Conservation (phyloP, 78 protist species). For the Chrysochromulina parva region DNA sequence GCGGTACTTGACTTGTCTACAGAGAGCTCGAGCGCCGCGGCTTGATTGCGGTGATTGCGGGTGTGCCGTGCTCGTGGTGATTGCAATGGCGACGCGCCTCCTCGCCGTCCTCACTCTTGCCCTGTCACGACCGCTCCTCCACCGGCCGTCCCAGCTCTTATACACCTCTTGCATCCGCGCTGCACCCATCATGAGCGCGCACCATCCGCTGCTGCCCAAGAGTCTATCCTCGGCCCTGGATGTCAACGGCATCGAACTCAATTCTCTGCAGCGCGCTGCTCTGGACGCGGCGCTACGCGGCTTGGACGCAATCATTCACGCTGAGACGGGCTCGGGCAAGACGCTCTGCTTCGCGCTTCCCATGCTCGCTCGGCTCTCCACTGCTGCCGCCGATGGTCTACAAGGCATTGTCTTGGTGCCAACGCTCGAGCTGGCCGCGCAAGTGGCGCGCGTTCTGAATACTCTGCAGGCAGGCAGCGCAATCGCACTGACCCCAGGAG, state of each 20-base stretch:
- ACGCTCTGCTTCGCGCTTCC: conserved; percentile 3
- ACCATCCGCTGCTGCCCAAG: no score
- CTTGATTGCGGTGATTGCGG: no score
- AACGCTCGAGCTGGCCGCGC: not conserved
- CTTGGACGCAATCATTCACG: not conserved
- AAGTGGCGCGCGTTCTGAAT: not conserved
- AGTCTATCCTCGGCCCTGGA: no score
- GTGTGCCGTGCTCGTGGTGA: no score
- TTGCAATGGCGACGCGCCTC: no score
- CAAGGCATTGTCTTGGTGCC: not conserved
- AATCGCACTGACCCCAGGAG: not conserved
- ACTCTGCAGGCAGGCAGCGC: not conserved
- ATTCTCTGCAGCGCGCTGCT: not conserved
- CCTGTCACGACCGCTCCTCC: no score
- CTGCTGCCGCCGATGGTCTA: not conserved
- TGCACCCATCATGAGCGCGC: no score
- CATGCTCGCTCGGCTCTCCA: not conserved
- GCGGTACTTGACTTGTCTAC: no score
- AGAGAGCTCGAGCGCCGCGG: no score
- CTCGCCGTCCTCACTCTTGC: no score
- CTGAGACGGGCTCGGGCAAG: conserved; percentile 6
- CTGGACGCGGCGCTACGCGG: not conserved
- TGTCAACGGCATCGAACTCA: not conserved
- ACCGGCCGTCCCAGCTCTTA: no score
- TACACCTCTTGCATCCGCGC: no score